Evolutionary conservation across 139 green algal genomes (phyloP), one percentile per base, ranked within the genome.

Genomic region (Chlamydomonas schloesseri): DNA sequence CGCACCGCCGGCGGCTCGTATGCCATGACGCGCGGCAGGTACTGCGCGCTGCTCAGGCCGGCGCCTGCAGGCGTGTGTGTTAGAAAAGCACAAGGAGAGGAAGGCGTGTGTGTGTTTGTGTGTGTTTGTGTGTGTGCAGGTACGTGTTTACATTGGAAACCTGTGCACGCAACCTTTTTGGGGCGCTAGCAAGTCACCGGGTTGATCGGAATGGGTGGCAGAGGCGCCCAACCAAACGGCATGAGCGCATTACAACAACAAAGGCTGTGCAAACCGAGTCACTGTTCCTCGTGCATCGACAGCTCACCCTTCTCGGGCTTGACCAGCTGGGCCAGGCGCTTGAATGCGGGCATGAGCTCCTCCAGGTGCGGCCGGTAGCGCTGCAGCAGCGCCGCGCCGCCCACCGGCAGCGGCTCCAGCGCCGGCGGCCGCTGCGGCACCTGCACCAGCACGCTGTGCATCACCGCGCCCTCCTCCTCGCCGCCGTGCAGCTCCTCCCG

Each of bases 291-390:
- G n/a, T n/a, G n/a, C n/a, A n/a, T n/a, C n/a, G n/a, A n/a, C n/a
- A n/a, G n/a, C 71, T 24, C 17, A 84, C 78, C 78, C 78, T 46
- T 55, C 24, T 58, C 21, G 26, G 74, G 67, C 23, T 57, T 53
- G 15, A 64, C 34, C 15, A 91, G 37, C 24, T 78, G 29, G 18
- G 88, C 60, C 46, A 86, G 60, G 34, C 88, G 76, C 64, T 60
- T 73, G 28, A 89, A 69, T 0, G 77, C 76, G 0, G 82, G 89
- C 65, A 91, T 60, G 5, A 89, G 71, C 87, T 93, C 91, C n/a
- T 68, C 79, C 37, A 21, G 73, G n/a, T 87, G 86, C 18, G 87
- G 69, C 26, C 86, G 57, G 37, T 84, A 88, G 5, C 65, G 53
- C 60, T 91, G 84, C 24, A 88, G 86, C 33, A 88, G 75, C 29